Evolutionary conservation across 1,139 yeast species (phyloP), one percentile per base, ranked within the genome.

Genomic region (Diutina scorzettiae): DNA sequence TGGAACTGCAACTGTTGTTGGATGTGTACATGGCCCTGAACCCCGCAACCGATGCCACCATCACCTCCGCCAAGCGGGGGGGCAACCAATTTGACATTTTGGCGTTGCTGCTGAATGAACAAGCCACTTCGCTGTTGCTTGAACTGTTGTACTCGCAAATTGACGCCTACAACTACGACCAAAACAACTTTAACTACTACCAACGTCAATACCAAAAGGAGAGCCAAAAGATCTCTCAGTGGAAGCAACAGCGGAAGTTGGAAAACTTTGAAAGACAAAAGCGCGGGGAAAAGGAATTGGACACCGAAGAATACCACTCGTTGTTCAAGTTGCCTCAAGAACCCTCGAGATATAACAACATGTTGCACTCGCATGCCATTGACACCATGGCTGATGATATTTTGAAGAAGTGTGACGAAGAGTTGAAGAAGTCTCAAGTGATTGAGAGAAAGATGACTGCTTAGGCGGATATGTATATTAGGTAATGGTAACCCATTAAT

Each of bases 171-270:
- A 81, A 81, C 63, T 80, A 80, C 55, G 93, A 83, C 56, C 85
- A 83, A 58, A 81, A 82, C 52, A 83, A 81, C 62, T 80, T 81
- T 68, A 83, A 83, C 65, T 80, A 79, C 60, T 85, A 78, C 66
- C 94, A 83, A 64, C 78, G 94, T 65, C 81, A 77, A 54, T 67
- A 76, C 49, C 75, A 79, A 43, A 76, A 87, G 58, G 95, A 84
- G 56, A 69, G 71, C 57, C 63, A 77, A 46, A 82, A 80, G 65
- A 72, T 83, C 49, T 69, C 71, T 49, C 86, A 79, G 59, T 83
- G 93, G 91, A 57, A 57, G 44, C 80, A 76, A 54, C 78, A 76
- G 60, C 67, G 86, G 56, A 76, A 76, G 60, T 68, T 73, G 48
- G 91, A 81, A 53, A 81, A 82, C 59, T 68, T 71, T 43, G 75